Base-by-base conservation (phyloP, 2,329 filamentous ascomycete genomes). In the Graphium sp. region DNA sequence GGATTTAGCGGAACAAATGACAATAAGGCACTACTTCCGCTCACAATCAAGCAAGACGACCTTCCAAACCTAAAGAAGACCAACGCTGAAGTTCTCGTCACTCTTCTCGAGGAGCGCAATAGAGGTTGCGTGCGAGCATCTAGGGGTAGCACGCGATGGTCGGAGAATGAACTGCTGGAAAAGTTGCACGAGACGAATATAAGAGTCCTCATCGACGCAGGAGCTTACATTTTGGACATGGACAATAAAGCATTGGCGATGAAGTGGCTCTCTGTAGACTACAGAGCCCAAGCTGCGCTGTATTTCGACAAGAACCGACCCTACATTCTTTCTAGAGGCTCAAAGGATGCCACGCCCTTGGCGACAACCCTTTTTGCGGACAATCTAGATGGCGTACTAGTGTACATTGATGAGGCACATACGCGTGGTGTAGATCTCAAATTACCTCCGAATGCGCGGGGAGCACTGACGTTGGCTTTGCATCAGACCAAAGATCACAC, bases 1-100 rank as follows among this genome's bases (percentile, higher is more conserved):
- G 76, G 76, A 0, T 83, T 84, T 41, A 76, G 69, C 6, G 76
- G 76, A 0, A 82, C 77, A 0, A 81, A 78, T 24, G 76, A 82
- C 40, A 70, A 65, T 13, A 55, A 61, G 21, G 50, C 47, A 0
- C 53, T 76, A 19, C 46, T 81, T 0, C 76, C 76, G 0, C 43
- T 70, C n/a, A 69, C 58, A 0, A 67, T 81, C 13, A 44, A 51
- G 13, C 74, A 81, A 29, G 47, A 65, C 0, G 73, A 82, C 33
- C 53, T 82, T 0, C 48, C 55, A 0, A 45, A 52, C 0, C 53
- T 78, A 0, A 39, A 47, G 0, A 66, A 75, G 26, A 78, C 72
- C 0, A 78, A 73, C 32, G 72, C 72, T 0, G 60, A 73, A 24
- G 74, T 79, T 0, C 44, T 78, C 0, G 60, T 53, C 0, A 72